Evolutionary conservation across 2,329 filamentous ascomycete genomes (phyloP).

Genomic region (Ilyonectria mors-panacis): DNA sequence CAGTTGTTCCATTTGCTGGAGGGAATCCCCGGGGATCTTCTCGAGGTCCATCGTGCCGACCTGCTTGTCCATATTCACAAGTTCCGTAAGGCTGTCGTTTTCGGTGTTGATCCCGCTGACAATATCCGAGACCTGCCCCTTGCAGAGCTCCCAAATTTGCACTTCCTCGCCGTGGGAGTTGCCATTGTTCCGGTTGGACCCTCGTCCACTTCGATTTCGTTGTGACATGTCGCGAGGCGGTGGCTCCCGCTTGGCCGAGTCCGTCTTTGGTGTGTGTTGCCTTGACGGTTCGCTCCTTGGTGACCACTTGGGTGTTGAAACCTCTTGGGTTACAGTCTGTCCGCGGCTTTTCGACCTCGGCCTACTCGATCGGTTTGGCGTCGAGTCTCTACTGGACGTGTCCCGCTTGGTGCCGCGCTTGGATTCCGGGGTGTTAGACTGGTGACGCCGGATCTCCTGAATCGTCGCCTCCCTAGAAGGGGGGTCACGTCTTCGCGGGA

Average conservation of each 20-base stretch:
- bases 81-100: slow-evolving; percentile 57
- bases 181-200: slow-evolving; percentile 61
- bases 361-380: slow-evolving; percentile 42
- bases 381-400: slow-evolving; percentile 47
- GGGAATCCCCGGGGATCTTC: slow-evolving; percentile 54
- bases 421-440: slow-evolving; percentile 45
- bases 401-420: slow-evolving; percentile 44
- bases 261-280: slow-evolving; percentile 40
- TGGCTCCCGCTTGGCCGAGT: slow-evolving; percentile 43
- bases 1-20: slow-evolving; percentile 61
- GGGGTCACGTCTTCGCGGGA: slow-evolving; percentile 43
- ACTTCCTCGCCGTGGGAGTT: slow-evolving; percentile 61
- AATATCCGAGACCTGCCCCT: slow-evolving; percentile 57
- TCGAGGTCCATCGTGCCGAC: slow-evolving; percentile 57
- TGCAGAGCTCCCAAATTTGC: slow-evolving; percentile 60
- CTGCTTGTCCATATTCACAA: slow-evolving; percentile 59
- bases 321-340: slow-evolving; percentile 37
- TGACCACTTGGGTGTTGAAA: slow-evolving; percentile 44
- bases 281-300: slow-evolving; percentile 40
- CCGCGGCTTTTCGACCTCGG: slow-evolving; percentile 40
- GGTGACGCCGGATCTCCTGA: slow-evolving; percentile 41
- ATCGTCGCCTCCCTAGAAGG: slow-evolving; percentile 45
- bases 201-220: slow-evolving; percentile 61
- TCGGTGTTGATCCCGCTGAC: slow-evolving; percentile 59
- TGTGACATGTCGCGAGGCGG: slow-evolving; percentile 57